Conservation (phyloP, 495 filamentous ascomycete species). For the Barbatosphaeria neglecta region DNA sequence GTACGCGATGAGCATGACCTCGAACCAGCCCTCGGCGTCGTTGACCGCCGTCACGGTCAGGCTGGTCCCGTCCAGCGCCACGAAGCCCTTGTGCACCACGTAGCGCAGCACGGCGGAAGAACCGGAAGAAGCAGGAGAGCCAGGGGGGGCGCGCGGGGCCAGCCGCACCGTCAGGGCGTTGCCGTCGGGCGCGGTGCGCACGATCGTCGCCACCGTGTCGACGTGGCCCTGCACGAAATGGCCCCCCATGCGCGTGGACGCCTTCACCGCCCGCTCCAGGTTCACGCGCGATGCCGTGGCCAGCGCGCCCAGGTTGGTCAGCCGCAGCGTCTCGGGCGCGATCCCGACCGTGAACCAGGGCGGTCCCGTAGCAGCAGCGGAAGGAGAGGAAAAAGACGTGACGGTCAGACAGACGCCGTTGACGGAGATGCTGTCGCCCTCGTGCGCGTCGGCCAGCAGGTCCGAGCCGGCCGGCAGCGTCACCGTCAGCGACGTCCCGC, state of each 20-base stretch:
- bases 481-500: slow-evolving; percentile 87
- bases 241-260: slow-evolving; percentile 79
- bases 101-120: slow-evolving; percentile 56
- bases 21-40: slow-evolving; percentile 73
- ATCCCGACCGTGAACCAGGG: slow-evolving; percentile 80
- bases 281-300: slow-evolving; percentile 51
- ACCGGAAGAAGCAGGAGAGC: no score
- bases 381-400: slow-evolving; percentile 51
- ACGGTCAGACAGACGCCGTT: slow-evolving; percentile 91
- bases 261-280: slow-evolving; percentile 83
- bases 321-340: slow-evolving; percentile 89
- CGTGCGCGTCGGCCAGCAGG: slow-evolving; percentile 70
- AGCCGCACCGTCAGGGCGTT: slow-evolving; percentile 83
- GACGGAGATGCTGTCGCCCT: slow-evolving; percentile 86
- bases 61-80: slow-evolving; percentile 92
- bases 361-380: background rate
- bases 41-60: slow-evolving; percentile 81
- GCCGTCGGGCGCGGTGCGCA: slow-evolving; percentile 60
- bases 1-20: slow-evolving; percentile 98
- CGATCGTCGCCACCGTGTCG: slow-evolving; percentile 70
- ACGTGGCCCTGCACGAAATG: slow-evolving; percentile 90
- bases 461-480: slow-evolving; percentile 44
- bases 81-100: slow-evolving; percentile 92
- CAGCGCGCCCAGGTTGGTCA: slow-evolving; percentile 80
- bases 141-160: slow-evolving; percentile 41